phyloP scores from a whole-genome alignment of 164 flowering plant species.

The Nymphaea thermarum region DNA sequence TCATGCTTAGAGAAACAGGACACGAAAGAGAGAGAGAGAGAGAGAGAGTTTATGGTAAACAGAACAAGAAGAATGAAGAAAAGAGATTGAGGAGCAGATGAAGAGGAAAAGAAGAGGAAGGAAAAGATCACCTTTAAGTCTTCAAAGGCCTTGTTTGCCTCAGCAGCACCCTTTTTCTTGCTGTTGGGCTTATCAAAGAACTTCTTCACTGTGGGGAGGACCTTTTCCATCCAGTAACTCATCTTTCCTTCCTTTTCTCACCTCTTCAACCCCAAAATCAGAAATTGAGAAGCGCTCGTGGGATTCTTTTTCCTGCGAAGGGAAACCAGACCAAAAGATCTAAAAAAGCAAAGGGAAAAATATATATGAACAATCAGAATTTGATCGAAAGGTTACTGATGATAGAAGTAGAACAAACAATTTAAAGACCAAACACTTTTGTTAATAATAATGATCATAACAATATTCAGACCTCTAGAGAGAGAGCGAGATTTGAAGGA shows the following conservation, averaged over 20 bases:
- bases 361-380: background rate
- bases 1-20: background rate
- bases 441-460: background rate
- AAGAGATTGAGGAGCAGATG: background rate
- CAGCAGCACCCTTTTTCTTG: slow-evolving; percentile 72
- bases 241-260: slow-evolving; percentile 13
- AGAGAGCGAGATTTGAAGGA: background rate
- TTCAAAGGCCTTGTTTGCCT: slow-evolving; percentile 66
- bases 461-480: background rate
- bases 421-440: background rate
- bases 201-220: slow-evolving; percentile 82
- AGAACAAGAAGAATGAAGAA: background rate
- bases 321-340: background rate
- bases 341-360: background rate
- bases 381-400: background rate
- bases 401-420: background rate
- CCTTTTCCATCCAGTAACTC: slow-evolving; percentile 83
- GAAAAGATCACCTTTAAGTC: slow-evolving; percentile 47
- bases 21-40: background rate
- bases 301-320: no score
- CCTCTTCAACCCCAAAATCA: background rate
- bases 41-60: background rate
- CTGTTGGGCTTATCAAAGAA: slow-evolving; percentile 42
- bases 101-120: background rate
- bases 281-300: no score